Evolutionary conservation across 2,329 filamentous ascomycete genomes (phyloP), one percentile per base, ranked within the genome.

Genomic region (Fusarium continuum): DNA sequence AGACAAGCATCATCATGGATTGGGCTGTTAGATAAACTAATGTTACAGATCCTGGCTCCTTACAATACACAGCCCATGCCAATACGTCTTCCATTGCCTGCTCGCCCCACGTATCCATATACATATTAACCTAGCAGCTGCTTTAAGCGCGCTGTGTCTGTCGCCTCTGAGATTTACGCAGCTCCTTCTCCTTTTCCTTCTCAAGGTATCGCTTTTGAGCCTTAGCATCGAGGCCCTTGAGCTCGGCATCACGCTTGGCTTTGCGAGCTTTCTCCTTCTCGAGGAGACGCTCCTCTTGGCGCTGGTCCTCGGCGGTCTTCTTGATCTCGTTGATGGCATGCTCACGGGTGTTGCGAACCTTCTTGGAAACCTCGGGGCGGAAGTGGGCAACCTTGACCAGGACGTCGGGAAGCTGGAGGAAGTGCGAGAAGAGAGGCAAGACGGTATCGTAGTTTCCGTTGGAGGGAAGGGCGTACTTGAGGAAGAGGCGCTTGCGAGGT

Each of bases 331-430:
- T 85, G 70, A 91, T 85, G 71, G 91, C 89, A 53, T 91, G 89
- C 36, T 98, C 94, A 64, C 95, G 92, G 28, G 88, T 89, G 61
- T 82, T 81, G 72, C 88, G 88, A 67, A 99, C 84, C 82, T 96
- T 96, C 76, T 91, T 91, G 75, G 90, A 80, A 28, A 97, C 93
- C 81, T 98, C 92, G 31, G 91, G 87, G 11, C 95, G 91, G 88
- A 97, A 97, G 77, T 92, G 93, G 10, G 87, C 93, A 22, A 79
- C 79, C 52, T 86, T 81, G 53, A 90, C 92, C 43, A 99, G 89
- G 68, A 85, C 81, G 75, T 99, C 95, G 34, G 92, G 85, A n/a
- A 97, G 80, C 64, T 91, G 90, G 50, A 97, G 77, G 82, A 95
- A 96, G 78, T 91, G 88, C 31, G 85, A 80, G 81, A 97, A 93